phyloP scores from a whole-genome alignment of 2,329 filamentous ascomycete species.

The Macrophomina phaseolina region DNA sequence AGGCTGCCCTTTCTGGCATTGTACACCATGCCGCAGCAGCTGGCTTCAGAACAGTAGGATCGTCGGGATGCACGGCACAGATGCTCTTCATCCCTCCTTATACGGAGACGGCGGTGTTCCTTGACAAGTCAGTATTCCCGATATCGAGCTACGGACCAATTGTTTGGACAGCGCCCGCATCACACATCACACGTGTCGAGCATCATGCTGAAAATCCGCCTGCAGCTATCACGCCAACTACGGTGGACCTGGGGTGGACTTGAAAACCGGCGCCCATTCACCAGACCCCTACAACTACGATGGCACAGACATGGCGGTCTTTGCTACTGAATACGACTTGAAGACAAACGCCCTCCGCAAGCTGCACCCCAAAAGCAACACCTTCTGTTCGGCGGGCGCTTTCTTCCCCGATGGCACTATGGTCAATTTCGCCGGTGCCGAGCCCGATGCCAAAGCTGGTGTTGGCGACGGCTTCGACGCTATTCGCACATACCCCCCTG shows the following conservation, averaged over 20 bases:
- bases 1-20: conserved; percentile 9
- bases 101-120: conserved; percentile 30
- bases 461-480: conserved; percentile 28
- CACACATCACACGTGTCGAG: too few relatives aligned
- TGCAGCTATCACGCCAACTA: conserved; percentile 30
- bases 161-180: too few relatives aligned
- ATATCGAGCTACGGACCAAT: too few relatives aligned
- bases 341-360: conserved; percentile 28
- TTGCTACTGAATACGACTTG: conserved; percentile 29
- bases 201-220: background rate
- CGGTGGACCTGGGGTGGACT: conserved; percentile 29
- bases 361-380: conserved; percentile 28
- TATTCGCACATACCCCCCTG: conserved; percentile 27
- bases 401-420: conserved; percentile 30
- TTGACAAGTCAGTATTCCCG: conserved; percentile 28
- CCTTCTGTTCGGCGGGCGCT: conserved; percentile 30
- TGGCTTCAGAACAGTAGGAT: conserved; percentile 30
- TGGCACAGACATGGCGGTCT: conserved; percentile 25
- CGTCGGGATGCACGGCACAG: conserved; percentile 29
- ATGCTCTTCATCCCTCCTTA: conserved; percentile 30
- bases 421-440: conserved; percentile 29
- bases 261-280: conserved; percentile 28
- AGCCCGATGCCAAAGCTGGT: conserved; percentile 27
- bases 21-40: conserved; percentile 23
- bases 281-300: conserved; percentile 28